These are phyloP conservation scores for Hyphodiscus sp. DNA, from an alignment of 2,329 filamentous ascomycete genomes.

Conservation along the genomic window DNA sequence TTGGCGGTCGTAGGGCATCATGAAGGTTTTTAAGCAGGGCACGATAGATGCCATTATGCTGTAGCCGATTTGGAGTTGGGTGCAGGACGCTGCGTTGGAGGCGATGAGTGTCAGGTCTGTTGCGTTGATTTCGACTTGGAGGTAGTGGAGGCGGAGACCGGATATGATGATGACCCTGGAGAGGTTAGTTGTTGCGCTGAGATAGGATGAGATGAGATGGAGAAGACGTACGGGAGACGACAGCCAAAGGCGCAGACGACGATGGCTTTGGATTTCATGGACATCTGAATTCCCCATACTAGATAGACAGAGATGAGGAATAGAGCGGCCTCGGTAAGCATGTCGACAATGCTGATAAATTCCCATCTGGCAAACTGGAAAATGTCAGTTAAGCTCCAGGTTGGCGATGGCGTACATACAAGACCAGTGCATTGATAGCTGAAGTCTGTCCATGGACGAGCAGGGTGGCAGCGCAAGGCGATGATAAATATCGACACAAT, in stretches of 20 bases:
- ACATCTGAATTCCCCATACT: conserved; percentile 34
- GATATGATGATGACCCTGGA: conserved; percentile 34
- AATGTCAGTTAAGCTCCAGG: background rate
- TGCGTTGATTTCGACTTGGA: conserved; percentile 28
- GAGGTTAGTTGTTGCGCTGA: background rate
- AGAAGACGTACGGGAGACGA: conserved; percentile 33
- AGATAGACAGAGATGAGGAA: conserved; percentile 33
- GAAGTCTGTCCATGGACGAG: conserved; percentile 33
- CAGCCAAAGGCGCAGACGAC: conserved; percentile 36
- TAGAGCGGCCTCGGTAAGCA: conserved; percentile 33
- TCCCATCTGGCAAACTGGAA: conserved; percentile 29
- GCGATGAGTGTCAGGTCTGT: conserved; percentile 32
- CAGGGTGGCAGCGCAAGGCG: conserved; percentile 35
- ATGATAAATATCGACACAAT: conserved; percentile 36
- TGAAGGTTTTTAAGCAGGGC: conserved; percentile 38
- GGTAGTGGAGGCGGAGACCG: conserved; percentile 33
- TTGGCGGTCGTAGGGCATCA: conserved; percentile 24
- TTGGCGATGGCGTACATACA: conserved; percentile 22
- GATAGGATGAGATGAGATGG: background rate
- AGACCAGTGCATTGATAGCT: conserved; percentile 25
- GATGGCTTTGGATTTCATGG: conserved; percentile 31
- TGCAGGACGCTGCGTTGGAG: conserved; percentile 31
- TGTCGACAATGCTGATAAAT: conserved; percentile 33
- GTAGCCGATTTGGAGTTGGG: conserved; percentile 36
- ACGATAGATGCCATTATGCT: conserved; percentile 35